Base-by-base conservation (phyloP, 805 yeast species). In the Ogataea ganodermae region DNA sequence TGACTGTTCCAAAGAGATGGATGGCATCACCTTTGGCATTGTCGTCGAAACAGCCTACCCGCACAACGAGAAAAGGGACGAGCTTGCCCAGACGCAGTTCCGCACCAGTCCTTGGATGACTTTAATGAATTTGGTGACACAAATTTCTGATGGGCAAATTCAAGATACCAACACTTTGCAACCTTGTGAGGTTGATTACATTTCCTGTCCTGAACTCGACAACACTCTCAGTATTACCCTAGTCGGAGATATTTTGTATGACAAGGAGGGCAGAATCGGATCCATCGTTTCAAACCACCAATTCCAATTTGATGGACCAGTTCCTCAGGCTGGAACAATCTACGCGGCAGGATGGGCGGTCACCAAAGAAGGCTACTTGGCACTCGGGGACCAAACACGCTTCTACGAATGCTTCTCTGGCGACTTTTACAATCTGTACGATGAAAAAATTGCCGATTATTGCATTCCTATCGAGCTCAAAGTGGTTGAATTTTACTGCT, bases 101-200 rank as follows among this genome's bases (percentile, higher is more conserved):
- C 40, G 40, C 20, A 36, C 40, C 28, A 36, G 40, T 23, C 40
- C 40, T 14, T 36, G 40, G 40, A 36, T 36, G 40, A 36, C 40
- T 13, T 23, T 36, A 31, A 36, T 36, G 40, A 36, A 36, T 31
- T 14, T 36, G 40, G 40, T 36, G 20, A 36, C 40, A 9, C 40
- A 36, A 23, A 36, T 36, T 13, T 18, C 22, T 16, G 40, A 36
- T 16, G 40, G 40, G 5, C 40, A 36, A 23, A 36, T 36, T n/a
- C 40, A 36, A 22, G 40, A 36, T 23, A 36, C 40, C 30, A 36
- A 36, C 40, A 36, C 31, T 23, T 14, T 36, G 30, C 40, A 36
- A 12, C 40, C 40, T 22, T 36, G 40, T 13, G 40, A 36, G 14
- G 24, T 36, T 13, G 40, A 36, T 9, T 36, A 36, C 13, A 23